Conservation (phyloP, 1,284 basidiomycete species). For the Grifola frondosa region DNA sequence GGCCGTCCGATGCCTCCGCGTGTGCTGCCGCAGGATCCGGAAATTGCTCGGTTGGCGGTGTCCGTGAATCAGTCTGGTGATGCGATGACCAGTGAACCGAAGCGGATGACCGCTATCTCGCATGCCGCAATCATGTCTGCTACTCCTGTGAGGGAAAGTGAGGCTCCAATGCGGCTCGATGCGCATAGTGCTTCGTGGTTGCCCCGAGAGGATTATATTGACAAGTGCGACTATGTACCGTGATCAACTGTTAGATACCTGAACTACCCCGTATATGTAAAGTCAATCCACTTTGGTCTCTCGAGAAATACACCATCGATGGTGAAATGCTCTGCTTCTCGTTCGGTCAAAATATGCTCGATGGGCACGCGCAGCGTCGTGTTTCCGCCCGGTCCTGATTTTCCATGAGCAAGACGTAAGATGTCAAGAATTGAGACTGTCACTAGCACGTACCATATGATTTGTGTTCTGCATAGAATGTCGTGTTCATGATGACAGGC, state of each 20-base stretch:
- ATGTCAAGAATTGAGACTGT: neutral
- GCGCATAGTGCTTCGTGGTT: conserved; percentile 36
- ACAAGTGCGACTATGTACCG: too few species aligned
- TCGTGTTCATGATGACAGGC: conserved; percentile 50
- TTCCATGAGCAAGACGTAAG: neutral
- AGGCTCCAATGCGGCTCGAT: conserved; percentile 36
- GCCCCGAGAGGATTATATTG: neutral
- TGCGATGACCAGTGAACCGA: conserved; percentile 8
- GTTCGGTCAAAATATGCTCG: conserved; percentile 46
- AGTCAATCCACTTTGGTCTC: conserved; percentile 56
- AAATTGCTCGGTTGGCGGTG: conserved; percentile 36
- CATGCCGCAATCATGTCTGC: conserved; percentile 47
- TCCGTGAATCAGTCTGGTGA: conserved; percentile 28
- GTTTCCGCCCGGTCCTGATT: conserved; percentile 60
- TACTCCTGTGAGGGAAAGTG: conserved; percentile 45
- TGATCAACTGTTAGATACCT: too few species aligned
- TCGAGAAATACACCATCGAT: conserved; percentile 50
- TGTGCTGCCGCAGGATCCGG: conserved; percentile 32
- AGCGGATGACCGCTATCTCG: conserved; percentile 43
- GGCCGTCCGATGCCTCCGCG: conserved; percentile 38
- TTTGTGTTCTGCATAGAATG: conserved; percentile 59
- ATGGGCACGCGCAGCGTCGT: conserved; percentile 42
- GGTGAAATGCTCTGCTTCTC: conserved; percentile 43
- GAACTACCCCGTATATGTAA: conserved; percentile 34
- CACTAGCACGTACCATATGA: conserved; percentile 42